These are phyloP conservation scores for Tetrahymena thermophila DNA, from an alignment of 73 alveolate species.

Conservation along the genomic window DNA sequence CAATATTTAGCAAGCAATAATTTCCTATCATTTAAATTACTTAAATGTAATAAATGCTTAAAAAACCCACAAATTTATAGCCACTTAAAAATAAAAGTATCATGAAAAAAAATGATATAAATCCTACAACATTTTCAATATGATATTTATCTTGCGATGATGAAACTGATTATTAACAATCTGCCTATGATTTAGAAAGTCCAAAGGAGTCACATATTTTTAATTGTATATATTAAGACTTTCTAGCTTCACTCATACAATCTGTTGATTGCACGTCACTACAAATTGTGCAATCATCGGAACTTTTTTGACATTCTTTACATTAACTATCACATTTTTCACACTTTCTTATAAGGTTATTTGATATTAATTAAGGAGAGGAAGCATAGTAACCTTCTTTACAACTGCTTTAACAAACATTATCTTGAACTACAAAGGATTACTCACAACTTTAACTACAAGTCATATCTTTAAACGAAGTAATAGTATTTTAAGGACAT, in stretches of 20 bases:
- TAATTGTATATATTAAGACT: background rate
- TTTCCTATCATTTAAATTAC: background rate
- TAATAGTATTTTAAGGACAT: background rate
- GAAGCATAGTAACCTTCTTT: background rate
- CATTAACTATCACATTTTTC: background rate
- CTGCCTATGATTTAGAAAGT: background rate
- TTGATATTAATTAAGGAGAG: background rate
- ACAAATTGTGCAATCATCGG: background rate
- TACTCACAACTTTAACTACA: background rate
- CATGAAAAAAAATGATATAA: background rate
- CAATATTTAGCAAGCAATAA: background rate
- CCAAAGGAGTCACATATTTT: background rate
- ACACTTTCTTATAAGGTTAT: background rate
- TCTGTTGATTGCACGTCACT: background rate
- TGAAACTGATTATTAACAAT: background rate
- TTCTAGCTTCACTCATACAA: background rate
- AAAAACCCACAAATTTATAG: background rate
- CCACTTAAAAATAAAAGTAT: background rate
- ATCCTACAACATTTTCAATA: background rate
- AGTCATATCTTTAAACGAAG: background rate
- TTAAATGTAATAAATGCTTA: background rate
- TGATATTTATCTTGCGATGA: background rate
- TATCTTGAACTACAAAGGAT: background rate
- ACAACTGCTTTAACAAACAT: background rate
- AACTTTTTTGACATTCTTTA: background rate